phyloP scores from a whole-genome alignment of 768 basidiomycete genomes.

The Suillus subalutaceus region DNA sequence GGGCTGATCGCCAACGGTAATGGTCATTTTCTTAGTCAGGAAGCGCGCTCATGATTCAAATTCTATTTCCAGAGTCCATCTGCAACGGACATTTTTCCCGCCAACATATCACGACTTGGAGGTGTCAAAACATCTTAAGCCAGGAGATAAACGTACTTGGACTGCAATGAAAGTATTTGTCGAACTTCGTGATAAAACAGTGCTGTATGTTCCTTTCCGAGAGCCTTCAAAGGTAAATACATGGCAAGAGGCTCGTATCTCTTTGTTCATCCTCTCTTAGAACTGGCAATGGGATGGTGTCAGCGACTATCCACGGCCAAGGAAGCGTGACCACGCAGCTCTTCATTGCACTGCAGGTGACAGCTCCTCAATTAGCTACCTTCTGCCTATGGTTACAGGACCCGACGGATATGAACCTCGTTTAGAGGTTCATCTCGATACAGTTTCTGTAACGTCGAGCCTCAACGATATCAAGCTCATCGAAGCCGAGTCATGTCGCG shows the following conservation, averaged over 20 bases:
- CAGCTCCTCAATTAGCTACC: conserved; percentile 83
- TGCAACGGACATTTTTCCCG: conserved; percentile 87
- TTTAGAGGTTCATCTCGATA: conserved; percentile 82
- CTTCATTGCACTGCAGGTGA: conserved; percentile 78
- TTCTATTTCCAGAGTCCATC: conserved; percentile 51
- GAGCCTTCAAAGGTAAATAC: conserved; percentile 82
- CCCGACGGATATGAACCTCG: conserved; percentile 76
- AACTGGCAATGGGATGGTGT: conserved; percentile 93
- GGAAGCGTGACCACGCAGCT: conserved; percentile 66
- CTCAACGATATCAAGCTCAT: conserved; percentile 86
- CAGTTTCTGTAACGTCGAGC: conserved; percentile 76
- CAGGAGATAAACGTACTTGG: conserved; percentile 85
- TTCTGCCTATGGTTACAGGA: conserved; percentile 78
- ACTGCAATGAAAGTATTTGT: conserved; percentile 80
- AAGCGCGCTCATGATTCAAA: conserved; percentile 6
- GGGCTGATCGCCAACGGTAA: conserved; percentile 93
- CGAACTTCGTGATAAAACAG: conserved; percentile 77
- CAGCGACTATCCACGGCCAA: conserved; percentile 48
- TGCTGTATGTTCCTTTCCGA: conserved; percentile 84
- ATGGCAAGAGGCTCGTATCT: background rate
- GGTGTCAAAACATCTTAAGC: conserved; percentile 57
- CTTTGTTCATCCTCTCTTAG: conserved; percentile 36
- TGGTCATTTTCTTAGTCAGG: conserved; percentile 11
- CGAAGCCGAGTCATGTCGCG: conserved; percentile 76
- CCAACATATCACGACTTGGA: conserved; percentile 67